Evolutionary conservation across 2,329 filamentous ascomycete species (phyloP).

Genomic region (Clarireedia monteithiana): DNA sequence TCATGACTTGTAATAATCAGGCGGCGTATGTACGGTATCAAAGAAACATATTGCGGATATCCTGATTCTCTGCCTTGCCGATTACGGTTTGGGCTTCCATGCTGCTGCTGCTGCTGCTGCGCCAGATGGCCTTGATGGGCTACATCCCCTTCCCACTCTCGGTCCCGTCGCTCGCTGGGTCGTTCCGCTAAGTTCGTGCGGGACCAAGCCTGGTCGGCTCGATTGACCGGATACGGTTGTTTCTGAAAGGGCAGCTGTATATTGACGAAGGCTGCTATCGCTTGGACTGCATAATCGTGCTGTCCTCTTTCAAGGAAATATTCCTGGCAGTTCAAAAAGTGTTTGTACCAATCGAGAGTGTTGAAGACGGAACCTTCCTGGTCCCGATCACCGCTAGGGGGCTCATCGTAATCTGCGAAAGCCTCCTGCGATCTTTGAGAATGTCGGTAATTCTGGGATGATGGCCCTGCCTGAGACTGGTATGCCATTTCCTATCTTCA

Average conservation of each 20-base stretch:
- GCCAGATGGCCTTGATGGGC: neutral
- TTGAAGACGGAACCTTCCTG: constrained; percentile 56
- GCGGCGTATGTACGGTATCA: constrained; percentile 84
- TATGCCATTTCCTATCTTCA: constrained; percentile 8
- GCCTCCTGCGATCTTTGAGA: constrained; percentile 2
- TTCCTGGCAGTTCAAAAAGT: constrained; percentile 79
- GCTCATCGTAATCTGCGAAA: neutral
- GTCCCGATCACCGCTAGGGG: neutral
- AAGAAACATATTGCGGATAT: constrained; percentile 43
- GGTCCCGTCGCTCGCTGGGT: neutral
- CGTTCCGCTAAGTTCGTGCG: neutral
- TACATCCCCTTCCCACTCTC: neutral
- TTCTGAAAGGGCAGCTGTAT: constrained; percentile 85
- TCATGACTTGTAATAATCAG: constrained; percentile 91
- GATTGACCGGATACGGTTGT: constrained; percentile 23
- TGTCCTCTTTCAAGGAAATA: constrained; percentile 86
- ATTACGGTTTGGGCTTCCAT: neutral
- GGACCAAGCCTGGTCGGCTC: neutral
- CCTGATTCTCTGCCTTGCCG: neutral
- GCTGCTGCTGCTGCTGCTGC: neutral
- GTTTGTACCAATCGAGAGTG: constrained; percentile 84
- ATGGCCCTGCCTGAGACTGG: constrained; percentile 8
- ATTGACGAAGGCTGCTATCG: constrained; percentile 83
- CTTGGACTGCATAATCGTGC: constrained; percentile 76
- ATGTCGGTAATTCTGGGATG: constrained; percentile 2